phyloP scores from a whole-genome alignment of 2,329 filamentous ascomycete species.

The Colletotrichum theobromicola region DNA sequence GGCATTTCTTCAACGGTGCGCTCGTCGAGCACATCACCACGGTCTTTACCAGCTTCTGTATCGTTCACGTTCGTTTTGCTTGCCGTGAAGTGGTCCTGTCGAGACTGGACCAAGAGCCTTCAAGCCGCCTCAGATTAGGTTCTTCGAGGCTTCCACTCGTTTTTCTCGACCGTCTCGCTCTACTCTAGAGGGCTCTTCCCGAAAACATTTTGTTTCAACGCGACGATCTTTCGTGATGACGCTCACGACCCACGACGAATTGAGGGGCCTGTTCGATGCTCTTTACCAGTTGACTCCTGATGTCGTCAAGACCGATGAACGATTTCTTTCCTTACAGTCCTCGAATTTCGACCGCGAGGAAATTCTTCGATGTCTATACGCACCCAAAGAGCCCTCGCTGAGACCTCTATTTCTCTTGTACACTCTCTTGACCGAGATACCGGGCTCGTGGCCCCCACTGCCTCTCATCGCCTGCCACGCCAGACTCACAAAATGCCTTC shows the following conservation, averaged over 20 bases:
- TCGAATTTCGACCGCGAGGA: not conserved
- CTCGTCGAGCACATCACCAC: not conserved
- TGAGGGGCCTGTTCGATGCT: not conserved
- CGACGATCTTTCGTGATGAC: not conserved
- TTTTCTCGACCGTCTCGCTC: accelerated
- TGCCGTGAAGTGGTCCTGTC: not conserved
- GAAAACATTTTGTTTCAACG: not conserved
- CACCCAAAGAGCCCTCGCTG: constrained; percentile 21
- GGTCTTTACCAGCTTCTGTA: not conserved
- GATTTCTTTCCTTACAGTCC: not conserved
- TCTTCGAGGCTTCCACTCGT: not conserved
- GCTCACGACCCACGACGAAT: not conserved
- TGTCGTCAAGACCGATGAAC: not conserved
- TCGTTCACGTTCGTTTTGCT: not conserved
- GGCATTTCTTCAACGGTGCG: not conserved
- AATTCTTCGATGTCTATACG: constrained; percentile 27
- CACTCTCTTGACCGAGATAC: constrained; percentile 26
- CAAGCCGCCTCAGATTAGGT: not conserved
- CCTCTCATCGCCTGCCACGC: constrained; percentile 37
- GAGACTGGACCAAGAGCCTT: not conserved
- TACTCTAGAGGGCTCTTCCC: not conserved
- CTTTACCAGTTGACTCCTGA: not conserved
- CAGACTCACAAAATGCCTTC: constrained; percentile 39
- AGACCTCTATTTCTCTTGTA: constrained; percentile 31
- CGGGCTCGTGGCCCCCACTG: constrained; percentile 32